Evolutionary conservation across 495 filamentous ascomycete species (phyloP).

Genomic region (Penicillium ochrochloron): DNA sequence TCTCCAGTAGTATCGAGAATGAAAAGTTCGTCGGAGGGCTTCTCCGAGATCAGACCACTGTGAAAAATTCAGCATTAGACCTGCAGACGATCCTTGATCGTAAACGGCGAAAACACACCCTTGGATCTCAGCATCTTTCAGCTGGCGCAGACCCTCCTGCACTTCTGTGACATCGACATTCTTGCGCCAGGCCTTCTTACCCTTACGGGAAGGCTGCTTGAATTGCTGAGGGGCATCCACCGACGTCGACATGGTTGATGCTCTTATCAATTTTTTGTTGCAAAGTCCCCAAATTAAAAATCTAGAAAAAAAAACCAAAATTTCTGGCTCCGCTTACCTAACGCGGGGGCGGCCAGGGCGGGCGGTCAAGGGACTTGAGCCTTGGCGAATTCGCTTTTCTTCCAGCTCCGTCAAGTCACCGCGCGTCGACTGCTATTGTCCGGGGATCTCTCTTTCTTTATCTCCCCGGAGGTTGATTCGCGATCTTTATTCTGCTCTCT

Average conservation of each 20-base stretch:
- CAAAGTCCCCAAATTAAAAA: conserved; percentile 19
- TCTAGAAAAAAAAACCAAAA: conserved; percentile 33
- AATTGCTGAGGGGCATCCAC: conserved; percentile 58
- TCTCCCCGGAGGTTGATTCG: conserved; percentile 19
- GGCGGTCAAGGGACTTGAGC: conserved; percentile 26
- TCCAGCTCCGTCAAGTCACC: conserved; percentile 23
- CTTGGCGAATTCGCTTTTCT: conserved; percentile 33
- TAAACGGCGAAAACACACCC: conserved; percentile 59
- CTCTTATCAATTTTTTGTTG: conserved; percentile 35
- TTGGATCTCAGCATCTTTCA: conserved; percentile 86
- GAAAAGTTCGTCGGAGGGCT: conserved; percentile 79
- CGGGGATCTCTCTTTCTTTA: conserved; percentile 23
- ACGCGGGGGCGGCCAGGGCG: conserved; percentile 37
- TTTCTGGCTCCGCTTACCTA: conserved; percentile 44
- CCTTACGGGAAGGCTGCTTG: conserved; percentile 91
- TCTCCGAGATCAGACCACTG: conserved; percentile 84
- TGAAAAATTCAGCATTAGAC: conserved; percentile 16
- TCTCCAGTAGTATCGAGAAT: conserved; percentile 77
- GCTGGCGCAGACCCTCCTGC: conserved; percentile 76
- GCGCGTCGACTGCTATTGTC: conserved; percentile 25
- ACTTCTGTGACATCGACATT: conserved; percentile 92
- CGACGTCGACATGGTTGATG: conserved; percentile 42
- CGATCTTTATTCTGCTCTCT: conserved; percentile 6
- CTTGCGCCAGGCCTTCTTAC: conserved; percentile 98
- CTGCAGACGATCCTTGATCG: neutral